Evolutionary conservation across 2,329 filamentous ascomycete species (phyloP), one percentile per base, ranked within the genome.

Genomic region (Rachicladosporium sp.): DNA sequence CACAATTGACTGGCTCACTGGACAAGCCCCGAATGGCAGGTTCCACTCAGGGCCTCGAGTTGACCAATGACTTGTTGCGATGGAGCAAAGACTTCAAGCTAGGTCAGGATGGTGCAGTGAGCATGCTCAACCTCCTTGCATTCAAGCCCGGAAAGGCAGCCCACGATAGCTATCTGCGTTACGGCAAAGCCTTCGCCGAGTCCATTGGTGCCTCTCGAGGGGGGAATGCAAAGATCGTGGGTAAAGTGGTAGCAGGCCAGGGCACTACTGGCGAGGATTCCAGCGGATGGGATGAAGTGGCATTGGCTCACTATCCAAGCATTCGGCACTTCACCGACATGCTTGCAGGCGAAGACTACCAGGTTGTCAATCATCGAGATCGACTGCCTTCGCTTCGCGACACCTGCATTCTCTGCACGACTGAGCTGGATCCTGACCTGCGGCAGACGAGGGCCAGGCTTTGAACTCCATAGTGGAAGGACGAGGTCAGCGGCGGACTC

Each of bases 291-390:
- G 71, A 80, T 53, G 76, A 80, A 57, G 66, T 80, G 44, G 75
- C 76, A 0, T 62, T 80, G 33, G 76, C 76, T 40, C 75, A 79
- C 59, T 80, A 80, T 56, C 75, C 76, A 2, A 75, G 67, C 37
- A 70, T 79, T 29, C 46, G 56, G 44, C 74, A 80, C 55, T 80
- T 80, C 50, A 70, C 70, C 33, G 73, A 76, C 51, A 79, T 78
- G 74, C 51, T 76, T 33, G 66, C 62, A 1, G 68, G 68, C 33
- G 62, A 67, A 48, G 73, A 76, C 49, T 78, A 77, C 54, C 73
- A 77, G 59, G 63, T 57, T 31, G 71, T 74, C 4, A 78, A 78
- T 56, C 59, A 66, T 37, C 67, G 59, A 51, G 60, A 66, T 50
- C 59, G 74, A 19, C 56, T 77, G 40, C 65, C 66, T 34, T 51